Conservation (phyloP, 192 early-diverging fungal species). For the Coemansia sp. region DNA sequence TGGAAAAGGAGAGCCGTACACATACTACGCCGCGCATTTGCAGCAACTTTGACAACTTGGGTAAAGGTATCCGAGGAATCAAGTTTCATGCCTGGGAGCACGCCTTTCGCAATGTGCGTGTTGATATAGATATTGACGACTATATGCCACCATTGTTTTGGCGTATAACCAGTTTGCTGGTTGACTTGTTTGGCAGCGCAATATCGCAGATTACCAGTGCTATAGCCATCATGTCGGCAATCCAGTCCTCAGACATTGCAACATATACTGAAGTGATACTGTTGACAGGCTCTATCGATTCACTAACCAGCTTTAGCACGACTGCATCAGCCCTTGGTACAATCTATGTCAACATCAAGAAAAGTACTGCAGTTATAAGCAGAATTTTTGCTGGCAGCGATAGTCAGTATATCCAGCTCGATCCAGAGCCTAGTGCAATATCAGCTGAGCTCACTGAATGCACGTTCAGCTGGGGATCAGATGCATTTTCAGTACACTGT, state of each 20-base stretch:
- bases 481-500: constrained; percentile 58
- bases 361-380: constrained; percentile 7
- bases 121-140: constrained; percentile 8
- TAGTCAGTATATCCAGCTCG: constrained; percentile 3
- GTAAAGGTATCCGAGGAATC: constrained; percentile 61
- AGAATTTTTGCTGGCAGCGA: constrained; percentile 1
- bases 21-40: constrained; percentile 5
- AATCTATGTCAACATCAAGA: not conserved
- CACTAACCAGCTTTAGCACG: constrained; percentile 14
- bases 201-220: constrained; percentile 58
- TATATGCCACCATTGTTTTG: constrained; percentile 28
- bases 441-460: constrained; percentile 23
- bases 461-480: constrained; percentile 27
- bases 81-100: constrained; percentile 67
- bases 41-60: not conserved
- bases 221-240: constrained; percentile 59
- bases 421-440: not conserved
- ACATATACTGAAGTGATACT: constrained; percentile 15
- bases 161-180: constrained; percentile 11
- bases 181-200: constrained; percentile 32
- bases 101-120: constrained; percentile 12
- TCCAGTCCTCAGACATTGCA: constrained; percentile 25
- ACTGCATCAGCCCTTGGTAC: not conserved
- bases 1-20: constrained; percentile 1
- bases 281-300: constrained; percentile 22